These are phyloP conservation scores for Ulmus americana DNA, from an alignment of 331 rosid genomes.

Conservation along the genomic window DNA sequence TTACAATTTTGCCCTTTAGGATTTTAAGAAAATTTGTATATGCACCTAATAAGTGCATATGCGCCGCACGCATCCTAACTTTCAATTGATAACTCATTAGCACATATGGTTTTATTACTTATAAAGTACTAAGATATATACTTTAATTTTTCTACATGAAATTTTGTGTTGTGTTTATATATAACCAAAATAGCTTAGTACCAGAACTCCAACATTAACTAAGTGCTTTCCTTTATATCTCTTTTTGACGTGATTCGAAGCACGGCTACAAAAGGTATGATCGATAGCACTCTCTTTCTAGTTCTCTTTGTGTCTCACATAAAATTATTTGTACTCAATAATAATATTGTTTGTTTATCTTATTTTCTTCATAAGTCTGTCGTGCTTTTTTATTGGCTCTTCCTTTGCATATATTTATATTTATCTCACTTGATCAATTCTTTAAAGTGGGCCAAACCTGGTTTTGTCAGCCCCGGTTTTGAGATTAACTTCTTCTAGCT, in stretches of 20 bases:
- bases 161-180: no score
- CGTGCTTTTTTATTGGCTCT: not conserved
- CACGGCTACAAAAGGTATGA: not conserved
- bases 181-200: no score
- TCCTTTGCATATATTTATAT: not conserved
- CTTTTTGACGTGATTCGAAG: conserved; percentile 11
- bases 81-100: no score
- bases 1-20: no score
- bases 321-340: not conserved
- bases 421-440: not conserved
- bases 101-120: no score
- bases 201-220: not conserved
- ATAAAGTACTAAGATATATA: no score
- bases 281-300: not conserved
- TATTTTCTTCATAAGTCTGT: not conserved
- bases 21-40: no score
- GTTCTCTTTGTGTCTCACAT: not conserved
- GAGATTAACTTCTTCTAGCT: not conserved
- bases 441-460: not conserved
- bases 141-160: no score
- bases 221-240: conserved; percentile 4
- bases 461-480: not conserved
- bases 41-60: no score
- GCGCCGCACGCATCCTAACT: no score
- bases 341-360: not conserved